phyloP scores from a whole-genome alignment of 805 yeast species.

The Vanderwaltozyma yarrowii region DNA sequence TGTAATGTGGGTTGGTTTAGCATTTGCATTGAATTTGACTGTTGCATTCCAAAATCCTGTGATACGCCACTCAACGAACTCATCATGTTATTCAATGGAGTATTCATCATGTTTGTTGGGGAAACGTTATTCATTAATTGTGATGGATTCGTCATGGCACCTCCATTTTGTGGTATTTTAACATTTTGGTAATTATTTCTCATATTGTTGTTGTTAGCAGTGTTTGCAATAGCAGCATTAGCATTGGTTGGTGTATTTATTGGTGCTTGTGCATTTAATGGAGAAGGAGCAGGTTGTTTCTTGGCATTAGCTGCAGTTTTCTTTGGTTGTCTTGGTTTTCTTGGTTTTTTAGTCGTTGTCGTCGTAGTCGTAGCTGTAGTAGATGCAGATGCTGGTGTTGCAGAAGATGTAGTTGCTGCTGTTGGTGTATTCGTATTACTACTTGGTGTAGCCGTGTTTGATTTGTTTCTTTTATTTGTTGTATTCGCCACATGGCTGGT shows the following conservation, averaged over 20 bases:
- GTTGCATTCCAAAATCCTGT: neutral
- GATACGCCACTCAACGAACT: neutral
- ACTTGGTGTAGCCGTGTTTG: constrained; percentile 13
- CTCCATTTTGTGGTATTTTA: neutral
- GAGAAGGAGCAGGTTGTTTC: constrained; percentile 2
- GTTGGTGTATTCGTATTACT: constrained; percentile 10
- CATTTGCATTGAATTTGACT: neutral
- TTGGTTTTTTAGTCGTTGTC: constrained; percentile 18
- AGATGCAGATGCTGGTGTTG: constrained; percentile 8
- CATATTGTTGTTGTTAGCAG: neutral
- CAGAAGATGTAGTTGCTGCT: constrained; percentile 5
- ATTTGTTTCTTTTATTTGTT: constrained; percentile 4
- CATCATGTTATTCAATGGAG: constrained; percentile 16
- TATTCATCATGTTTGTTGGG: constrained; percentile 15
- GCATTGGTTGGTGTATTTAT: neutral
- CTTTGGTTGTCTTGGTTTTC: constrained; percentile 20
- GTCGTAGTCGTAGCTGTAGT: constrained; percentile 6
- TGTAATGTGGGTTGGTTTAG: neutral
- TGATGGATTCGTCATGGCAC: constrained; percentile 7
- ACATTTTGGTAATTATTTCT: neutral
- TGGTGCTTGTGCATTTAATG: constrained; percentile 4
- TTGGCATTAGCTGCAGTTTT: constrained; percentile 4
- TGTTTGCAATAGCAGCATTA: neutral
- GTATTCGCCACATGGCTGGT: too few species aligned
- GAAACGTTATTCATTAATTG: constrained; percentile 14